Conservation (phyloP, 306 rosid species). For the Cucumis sativus region DNA sequence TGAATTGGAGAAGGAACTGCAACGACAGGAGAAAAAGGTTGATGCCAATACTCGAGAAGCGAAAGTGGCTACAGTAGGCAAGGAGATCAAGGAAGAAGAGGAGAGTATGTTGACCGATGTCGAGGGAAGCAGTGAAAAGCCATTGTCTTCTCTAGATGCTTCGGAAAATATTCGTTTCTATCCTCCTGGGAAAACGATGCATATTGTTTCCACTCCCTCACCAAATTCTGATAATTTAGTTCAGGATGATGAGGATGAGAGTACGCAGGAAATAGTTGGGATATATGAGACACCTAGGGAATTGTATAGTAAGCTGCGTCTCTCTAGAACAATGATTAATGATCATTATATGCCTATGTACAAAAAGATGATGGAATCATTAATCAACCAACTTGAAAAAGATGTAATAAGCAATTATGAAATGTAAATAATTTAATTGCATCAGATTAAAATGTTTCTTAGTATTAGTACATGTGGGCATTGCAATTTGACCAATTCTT, state of each 20-base stretch:
- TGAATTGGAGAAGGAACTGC: constrained; percentile 79
- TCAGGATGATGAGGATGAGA: constrained; percentile 18
- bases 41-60: constrained; percentile 39
- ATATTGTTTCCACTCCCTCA: constrained; percentile 43
- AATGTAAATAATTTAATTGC: not conserved
- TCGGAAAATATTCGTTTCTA: constrained; percentile 57
- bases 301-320: constrained; percentile 85
- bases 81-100: constrained; percentile 71
- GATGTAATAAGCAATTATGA: constrained; percentile 12
- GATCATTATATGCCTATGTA: constrained; percentile 99
- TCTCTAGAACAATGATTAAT: constrained; percentile 82
- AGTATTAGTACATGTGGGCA: not conserved
- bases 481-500: not conserved
- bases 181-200: constrained; percentile 94
- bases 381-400: constrained; percentile 63
- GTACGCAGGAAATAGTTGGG: constrained; percentile 40
- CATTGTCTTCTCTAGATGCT: constrained; percentile 42
- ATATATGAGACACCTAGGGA: constrained; percentile 74
- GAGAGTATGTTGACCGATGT: constrained; percentile 52
- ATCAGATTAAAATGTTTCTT: not conserved
- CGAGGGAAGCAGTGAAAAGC: constrained; percentile 34
- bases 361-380: constrained; percentile 85
- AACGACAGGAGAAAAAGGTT: constrained; percentile 33
- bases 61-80: constrained; percentile 65
- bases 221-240: constrained; percentile 27